Evolutionary conservation across 176 grass and related monocot species (phyloP).

Genomic region (Dactylis glomerata): DNA sequence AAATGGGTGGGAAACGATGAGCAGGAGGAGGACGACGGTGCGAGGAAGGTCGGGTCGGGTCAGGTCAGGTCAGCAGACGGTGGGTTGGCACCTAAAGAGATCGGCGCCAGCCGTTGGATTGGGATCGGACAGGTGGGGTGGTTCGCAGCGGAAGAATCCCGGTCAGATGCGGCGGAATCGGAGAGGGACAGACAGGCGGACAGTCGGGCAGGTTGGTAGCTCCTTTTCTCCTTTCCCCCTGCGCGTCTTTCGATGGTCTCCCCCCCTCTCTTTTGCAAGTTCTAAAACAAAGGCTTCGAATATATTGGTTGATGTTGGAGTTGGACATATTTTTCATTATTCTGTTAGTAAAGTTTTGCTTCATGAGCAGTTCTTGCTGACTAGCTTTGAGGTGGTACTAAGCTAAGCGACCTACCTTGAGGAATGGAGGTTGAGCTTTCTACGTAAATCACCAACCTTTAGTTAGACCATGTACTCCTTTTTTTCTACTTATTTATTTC

Average conservation of each 20-base stretch:
- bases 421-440: not conserved
- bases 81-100: slow-evolving; percentile 20
- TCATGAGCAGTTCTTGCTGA: slow-evolving; percentile 2
- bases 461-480: no score
- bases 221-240: not conserved
- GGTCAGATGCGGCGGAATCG: slow-evolving; percentile 10
- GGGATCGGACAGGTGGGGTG: not conserved
- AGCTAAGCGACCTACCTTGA: not conserved
- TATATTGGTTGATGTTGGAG: not conserved
- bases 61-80: not conserved
- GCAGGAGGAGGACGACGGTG: not conserved
- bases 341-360: slow-evolving; percentile 7
- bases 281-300: not conserved
- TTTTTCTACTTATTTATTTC: not conserved
- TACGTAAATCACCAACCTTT: not conserved
- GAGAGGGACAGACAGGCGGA: not conserved
- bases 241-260: not conserved
- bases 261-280: not conserved
- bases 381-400: slow-evolving; percentile 1
- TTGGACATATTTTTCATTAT: not conserved
- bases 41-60: not conserved
- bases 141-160: not conserved
- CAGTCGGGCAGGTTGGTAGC: not conserved
- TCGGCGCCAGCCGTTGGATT: slow-evolving; percentile 4
- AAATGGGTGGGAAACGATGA: not conserved